A percentile compares a stretch with the other conserved stretches of the same genome.
These are phyloP conservation scores for Didymella arachidicola DNA, from an alignment of 2,329 filamentous ascomycete genomes.

Conservation along the genomic window DNA sequence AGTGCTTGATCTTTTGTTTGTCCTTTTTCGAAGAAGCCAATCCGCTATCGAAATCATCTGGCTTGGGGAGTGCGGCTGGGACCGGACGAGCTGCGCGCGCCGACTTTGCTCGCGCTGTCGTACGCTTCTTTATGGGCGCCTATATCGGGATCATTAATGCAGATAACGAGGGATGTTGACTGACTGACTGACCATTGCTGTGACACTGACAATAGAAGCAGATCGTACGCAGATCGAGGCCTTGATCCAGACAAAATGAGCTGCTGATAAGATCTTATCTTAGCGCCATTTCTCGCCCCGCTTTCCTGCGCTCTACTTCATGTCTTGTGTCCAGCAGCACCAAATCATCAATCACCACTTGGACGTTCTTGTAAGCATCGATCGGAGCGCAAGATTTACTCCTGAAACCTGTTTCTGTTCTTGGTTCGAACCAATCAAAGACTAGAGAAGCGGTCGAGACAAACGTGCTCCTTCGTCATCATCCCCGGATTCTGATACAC, in stretches of 20 bases:
- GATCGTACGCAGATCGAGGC: not conserved
- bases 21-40: conserved; percentile 81
- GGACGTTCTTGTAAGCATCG: not conserved
- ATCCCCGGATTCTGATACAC: not conserved
- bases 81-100: conserved; percentile 36
- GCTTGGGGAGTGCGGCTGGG: conserved; percentile 27
- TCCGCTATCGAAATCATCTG: conserved; percentile 51
- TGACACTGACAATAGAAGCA: not conserved
- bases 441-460: not conserved
- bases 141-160: conserved; percentile 10
- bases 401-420: not conserved
- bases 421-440: no score
- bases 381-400: not conserved
- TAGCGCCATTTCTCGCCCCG: conserved; percentile 3
- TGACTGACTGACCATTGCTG: conserved; percentile 5
- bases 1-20: conserved; percentile 83
- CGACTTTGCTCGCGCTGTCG: conserved; percentile 46
- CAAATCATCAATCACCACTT: not conserved
- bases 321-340: no score
- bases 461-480: not conserved
- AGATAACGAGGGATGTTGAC: not conserved
- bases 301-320: not conserved
- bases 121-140: conserved; percentile 51
- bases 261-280: conserved; percentile 15
- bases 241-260: conserved; percentile 5